Evolutionary conservation across 495 filamentous ascomycete genomes (phyloP).

Genomic region (Aspergillus sclerotioniger): DNA sequence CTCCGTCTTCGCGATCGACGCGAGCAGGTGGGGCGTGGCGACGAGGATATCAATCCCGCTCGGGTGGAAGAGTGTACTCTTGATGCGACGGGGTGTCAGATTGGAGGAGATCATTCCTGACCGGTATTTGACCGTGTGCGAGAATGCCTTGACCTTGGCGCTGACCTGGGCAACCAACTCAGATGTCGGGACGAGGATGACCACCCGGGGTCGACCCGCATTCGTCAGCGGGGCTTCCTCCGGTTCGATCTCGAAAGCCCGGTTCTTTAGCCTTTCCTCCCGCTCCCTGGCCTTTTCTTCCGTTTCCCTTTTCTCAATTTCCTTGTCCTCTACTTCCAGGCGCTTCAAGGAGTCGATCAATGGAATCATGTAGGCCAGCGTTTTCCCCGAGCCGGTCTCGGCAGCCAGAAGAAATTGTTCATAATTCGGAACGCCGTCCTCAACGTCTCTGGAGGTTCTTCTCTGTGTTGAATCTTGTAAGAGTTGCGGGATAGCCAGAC

Average conservation of each 20-base stretch:
- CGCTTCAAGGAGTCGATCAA: conserved; percentile 78
- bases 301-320: conserved; percentile 50
- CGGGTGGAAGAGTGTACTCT: conserved; percentile 76
- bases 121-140: conserved; percentile 80
- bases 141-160: conserved; percentile 70
- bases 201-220: conserved; percentile 72
- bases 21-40: conserved; percentile 83
- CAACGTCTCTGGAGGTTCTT: conserved; percentile 26
- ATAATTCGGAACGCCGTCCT: conserved; percentile 41
- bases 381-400: conserved; percentile 97
- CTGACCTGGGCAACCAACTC: conserved; percentile 92
- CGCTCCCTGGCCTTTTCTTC: conserved; percentile 46
- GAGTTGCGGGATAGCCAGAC: conserved; percentile 78
- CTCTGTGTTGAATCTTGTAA: conserved; percentile 45
- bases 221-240: conserved; percentile 54
- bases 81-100: conserved; percentile 74
- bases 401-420: conserved; percentile 85
- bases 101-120: conserved; percentile 75
- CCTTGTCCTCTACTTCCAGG: conserved; percentile 62
- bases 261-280: conserved; percentile 48
- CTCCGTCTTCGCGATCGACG: conserved; percentile 78
- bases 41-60: conserved; percentile 82
- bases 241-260: conserved; percentile 53
- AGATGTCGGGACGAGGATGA: conserved; percentile 90
- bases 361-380: conserved; percentile 84